These are phyloP conservation scores for Talaromyces marneffei DNA, from an alignment of 2,329 filamentous ascomycete genomes.

Conservation along the genomic window DNA sequence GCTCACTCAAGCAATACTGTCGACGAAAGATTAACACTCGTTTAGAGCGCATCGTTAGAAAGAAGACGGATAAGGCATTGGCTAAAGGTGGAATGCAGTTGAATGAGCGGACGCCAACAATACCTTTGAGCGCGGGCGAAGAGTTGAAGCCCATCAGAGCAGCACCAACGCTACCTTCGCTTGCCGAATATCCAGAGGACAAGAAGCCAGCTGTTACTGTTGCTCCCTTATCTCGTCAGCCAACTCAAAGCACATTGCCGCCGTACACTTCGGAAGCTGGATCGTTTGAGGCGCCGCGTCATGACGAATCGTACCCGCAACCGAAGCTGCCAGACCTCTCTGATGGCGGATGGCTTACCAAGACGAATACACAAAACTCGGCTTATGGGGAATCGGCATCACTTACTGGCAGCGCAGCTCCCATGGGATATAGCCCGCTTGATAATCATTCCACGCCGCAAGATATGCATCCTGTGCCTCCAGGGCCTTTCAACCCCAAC, in stretches of 20 bases:
- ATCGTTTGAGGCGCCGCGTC: conserved; percentile 21
- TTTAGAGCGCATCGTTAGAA: conserved; percentile 74
- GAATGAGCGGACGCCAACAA: conserved; percentile 49
- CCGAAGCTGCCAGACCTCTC: conserved; percentile 40
- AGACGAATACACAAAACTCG: conserved; percentile 43
- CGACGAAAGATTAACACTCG: conserved; percentile 84
- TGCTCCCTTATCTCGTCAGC: conserved; percentile 52
- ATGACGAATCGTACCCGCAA: conserved; percentile 17
- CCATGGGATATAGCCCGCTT: conserved; percentile 32
- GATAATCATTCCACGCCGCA: conserved; percentile 24
- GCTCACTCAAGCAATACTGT: conserved; percentile 77
- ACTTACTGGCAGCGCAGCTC: conserved; percentile 32
- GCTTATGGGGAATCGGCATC: conserved; percentile 51
- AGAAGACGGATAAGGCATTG: conserved; percentile 82
- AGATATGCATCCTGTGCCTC: conserved; percentile 25
- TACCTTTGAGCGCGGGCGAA: conserved; percentile 25
- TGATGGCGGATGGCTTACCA: conserved; percentile 39
- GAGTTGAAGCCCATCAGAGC: conserved; percentile 28
- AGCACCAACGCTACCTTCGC: conserved; percentile 54
- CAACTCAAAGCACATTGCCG: conserved; percentile 58
- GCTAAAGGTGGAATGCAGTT: conserved; percentile 60
- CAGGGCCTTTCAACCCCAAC: conserved; percentile 23
- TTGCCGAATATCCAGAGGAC: conserved; percentile 46
- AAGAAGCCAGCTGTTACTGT: conserved; percentile 22
- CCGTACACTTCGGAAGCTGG: conserved; percentile 56